These are phyloP conservation scores for Amanita phalloides DNA, from an alignment of 768 basidiomycete genomes.

Conservation along the genomic window DNA sequence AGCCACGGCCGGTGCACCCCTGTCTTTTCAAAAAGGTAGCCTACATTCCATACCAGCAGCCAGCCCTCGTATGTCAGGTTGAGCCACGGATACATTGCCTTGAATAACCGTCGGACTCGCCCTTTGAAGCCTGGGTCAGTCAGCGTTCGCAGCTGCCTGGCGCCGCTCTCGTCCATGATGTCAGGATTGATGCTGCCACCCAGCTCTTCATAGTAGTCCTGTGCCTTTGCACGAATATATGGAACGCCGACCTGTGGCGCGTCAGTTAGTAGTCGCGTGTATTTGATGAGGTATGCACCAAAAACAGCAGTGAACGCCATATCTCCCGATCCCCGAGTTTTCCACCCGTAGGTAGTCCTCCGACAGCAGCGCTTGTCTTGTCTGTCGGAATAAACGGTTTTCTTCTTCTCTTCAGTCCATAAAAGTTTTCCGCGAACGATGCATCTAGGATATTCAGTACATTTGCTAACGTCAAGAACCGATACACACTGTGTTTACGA, in stretches of 20 bases:
- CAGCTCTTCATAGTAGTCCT: constrained; percentile 83
- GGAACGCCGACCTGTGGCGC: constrained; percentile 70
- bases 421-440: constrained; percentile 94
- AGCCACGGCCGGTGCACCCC: constrained; percentile 90
- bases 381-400: constrained; percentile 62
- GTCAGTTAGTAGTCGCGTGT: neutral
- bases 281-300: constrained; percentile 40
- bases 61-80: constrained; percentile 74
- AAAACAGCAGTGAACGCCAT: constrained; percentile 64
- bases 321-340: constrained; percentile 58
- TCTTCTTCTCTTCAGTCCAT: constrained; percentile 77
- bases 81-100: constrained; percentile 69
- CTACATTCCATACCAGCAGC: constrained; percentile 75
- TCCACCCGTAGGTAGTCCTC: constrained; percentile 53
- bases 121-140: constrained; percentile 45
- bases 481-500: constrained; percentile 55
- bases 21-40: constrained; percentile 83
- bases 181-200: constrained; percentile 76
- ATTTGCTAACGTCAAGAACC: neutral
- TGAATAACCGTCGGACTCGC: constrained; percentile 53
- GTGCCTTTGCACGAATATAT: constrained; percentile 80
- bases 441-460: constrained; percentile 44
- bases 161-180: constrained; percentile 35
- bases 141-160: constrained; percentile 31
- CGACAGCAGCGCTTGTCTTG: constrained; percentile 56